A percentile compares a stretch with the other conserved stretches of the same genome.
phyloP scores from a whole-genome alignment of 2,329 filamentous ascomycete genomes.

The Pyrenophora graminea region DNA sequence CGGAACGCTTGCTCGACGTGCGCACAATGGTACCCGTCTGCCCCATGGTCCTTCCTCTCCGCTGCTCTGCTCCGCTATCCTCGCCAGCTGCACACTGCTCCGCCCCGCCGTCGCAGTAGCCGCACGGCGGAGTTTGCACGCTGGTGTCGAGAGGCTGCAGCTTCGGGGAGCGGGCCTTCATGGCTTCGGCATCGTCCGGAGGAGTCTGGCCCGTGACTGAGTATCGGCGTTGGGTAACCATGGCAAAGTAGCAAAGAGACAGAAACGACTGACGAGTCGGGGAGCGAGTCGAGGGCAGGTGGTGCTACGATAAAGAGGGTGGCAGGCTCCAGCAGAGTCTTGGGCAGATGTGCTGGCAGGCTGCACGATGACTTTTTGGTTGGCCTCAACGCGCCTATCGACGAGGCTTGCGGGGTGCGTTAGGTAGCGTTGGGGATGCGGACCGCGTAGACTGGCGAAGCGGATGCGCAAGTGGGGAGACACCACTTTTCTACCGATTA shows the following conservation, averaged over 20 bases:
- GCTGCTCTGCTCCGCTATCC: conserved; percentile 21
- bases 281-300: no score
- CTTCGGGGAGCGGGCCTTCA: conserved; percentile 43
- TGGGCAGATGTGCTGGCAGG: conserved; percentile 28
- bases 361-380: conserved; percentile 16
- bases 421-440: conserved; percentile 25
- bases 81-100: conserved; percentile 19
- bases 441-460: conserved; percentile 6
- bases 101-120: conserved; percentile 33
- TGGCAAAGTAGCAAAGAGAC: conserved; percentile 6
- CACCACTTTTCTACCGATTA: conserved; percentile 28
- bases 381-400: conserved; percentile 25
- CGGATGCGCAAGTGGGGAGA: conserved; percentile 19
- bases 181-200: conserved; percentile 38
- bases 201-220: conserved; percentile 45
- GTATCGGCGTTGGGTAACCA: conserved; percentile 44
- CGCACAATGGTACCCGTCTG: conserved; percentile 30
- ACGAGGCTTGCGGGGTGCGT: conserved; percentile 34
- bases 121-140: conserved; percentile 39
- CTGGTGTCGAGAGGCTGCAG: conserved; percentile 43
- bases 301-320: conserved; percentile 17
- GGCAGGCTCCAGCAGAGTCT: conserved; percentile 18
- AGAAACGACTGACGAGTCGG: background rate
- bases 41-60: conserved; percentile 35
- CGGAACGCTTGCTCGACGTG: conserved; percentile 44